These are phyloP conservation scores for Reticulascus tulasneorum DNA, from an alignment of 2,329 filamentous ascomycete species.

Conservation along the genomic window DNA sequence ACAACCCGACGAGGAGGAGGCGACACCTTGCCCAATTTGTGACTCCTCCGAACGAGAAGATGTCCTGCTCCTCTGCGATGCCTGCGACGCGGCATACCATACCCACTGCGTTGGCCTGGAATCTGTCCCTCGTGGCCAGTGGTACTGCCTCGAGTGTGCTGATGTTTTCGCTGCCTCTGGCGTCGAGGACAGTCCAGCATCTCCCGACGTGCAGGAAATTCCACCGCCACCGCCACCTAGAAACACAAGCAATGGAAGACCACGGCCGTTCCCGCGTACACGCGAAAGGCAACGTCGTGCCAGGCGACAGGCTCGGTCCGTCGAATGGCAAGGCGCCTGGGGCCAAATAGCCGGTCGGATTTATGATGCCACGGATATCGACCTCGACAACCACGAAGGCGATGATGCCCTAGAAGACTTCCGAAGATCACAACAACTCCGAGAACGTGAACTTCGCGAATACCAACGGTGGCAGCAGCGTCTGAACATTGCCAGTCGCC, in stretches of 20 bases:
- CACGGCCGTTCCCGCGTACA: slow-evolving; percentile 48
- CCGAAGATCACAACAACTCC: slow-evolving; percentile 47
- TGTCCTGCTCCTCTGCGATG: slow-evolving; percentile 82
- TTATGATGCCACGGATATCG: slow-evolving; percentile 67
- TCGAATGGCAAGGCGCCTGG: slow-evolving; percentile 88
- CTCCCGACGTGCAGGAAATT: slow-evolving; percentile 2
- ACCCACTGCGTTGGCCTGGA: slow-evolving; percentile 87
- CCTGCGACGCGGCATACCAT: slow-evolving; percentile 85
- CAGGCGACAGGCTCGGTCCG: slow-evolving; percentile 63
- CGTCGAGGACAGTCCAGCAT: slow-evolving; percentile 2
- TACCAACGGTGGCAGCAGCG: slow-evolving; percentile 78
- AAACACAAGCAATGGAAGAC: slow-evolving; percentile 6
- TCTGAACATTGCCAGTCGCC: slow-evolving; percentile 73
- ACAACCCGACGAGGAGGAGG: slow-evolving; percentile 60
- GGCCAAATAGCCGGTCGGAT: slow-evolving; percentile 58
- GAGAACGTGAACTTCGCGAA: slow-evolving; percentile 52
- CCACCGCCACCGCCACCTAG: slow-evolving; percentile 4
- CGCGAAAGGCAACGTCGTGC: slow-evolving; percentile 53
- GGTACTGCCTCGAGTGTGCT: slow-evolving; percentile 87
- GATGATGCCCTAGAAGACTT: slow-evolving; percentile 54
- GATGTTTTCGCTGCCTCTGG: slow-evolving; percentile 34
- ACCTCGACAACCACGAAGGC: slow-evolving; percentile 84
- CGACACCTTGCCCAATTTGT: slow-evolving; percentile 79
- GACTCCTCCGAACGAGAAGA: slow-evolving; percentile 77
- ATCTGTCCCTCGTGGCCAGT: slow-evolving; percentile 69